A percentile compares a stretch with the other conserved stretches of the same genome.
Evolutionary conservation across 2,329 filamentous ascomycete species (phyloP).

Genomic region (Sporothrix mexicana): DNA sequence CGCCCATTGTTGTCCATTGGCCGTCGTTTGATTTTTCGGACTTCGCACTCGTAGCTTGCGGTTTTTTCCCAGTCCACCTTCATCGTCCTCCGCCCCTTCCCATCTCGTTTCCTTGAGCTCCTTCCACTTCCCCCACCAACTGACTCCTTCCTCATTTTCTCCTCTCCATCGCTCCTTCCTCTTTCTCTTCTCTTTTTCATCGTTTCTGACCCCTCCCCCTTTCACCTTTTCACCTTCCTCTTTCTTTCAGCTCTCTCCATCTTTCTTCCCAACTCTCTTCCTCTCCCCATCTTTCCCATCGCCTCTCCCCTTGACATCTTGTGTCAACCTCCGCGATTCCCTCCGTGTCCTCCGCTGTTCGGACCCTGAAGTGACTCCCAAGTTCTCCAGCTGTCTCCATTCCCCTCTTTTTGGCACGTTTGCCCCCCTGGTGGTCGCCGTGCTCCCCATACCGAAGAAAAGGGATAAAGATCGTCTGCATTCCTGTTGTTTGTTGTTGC

Average conservation of each 20-base stretch:
- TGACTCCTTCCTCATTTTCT: background rate
- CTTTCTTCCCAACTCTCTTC: background rate
- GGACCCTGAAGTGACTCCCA: background rate
- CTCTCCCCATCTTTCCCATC: background rate
- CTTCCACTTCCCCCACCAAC: too few species aligned
- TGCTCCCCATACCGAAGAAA: constrained; percentile 1
- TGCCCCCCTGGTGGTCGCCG: background rate
- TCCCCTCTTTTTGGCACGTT: constrained; percentile 2
- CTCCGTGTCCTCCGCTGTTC: background rate
- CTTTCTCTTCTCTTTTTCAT: background rate
- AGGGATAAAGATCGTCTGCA: constrained; percentile 25
- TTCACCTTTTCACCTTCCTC: background rate
- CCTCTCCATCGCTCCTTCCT: background rate
- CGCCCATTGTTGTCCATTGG: background rate
- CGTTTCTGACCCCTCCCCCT: background rate
- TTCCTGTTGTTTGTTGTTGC: background rate
- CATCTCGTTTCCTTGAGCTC: background rate
- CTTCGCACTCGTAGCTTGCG: background rate
- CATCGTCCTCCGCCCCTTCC: background rate
- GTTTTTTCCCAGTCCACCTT: too few species aligned
- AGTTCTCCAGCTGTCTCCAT: background rate
- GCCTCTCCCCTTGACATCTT: background rate
- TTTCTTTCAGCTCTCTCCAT: constrained; percentile 18
- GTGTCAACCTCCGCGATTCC: background rate
- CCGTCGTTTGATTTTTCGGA: background rate